A percentile compares a stretch with the other conserved stretches of the same genome.
Evolutionary conservation across 140 eudicot species (phyloP).

Genomic region (Cichorium intybus): DNA sequence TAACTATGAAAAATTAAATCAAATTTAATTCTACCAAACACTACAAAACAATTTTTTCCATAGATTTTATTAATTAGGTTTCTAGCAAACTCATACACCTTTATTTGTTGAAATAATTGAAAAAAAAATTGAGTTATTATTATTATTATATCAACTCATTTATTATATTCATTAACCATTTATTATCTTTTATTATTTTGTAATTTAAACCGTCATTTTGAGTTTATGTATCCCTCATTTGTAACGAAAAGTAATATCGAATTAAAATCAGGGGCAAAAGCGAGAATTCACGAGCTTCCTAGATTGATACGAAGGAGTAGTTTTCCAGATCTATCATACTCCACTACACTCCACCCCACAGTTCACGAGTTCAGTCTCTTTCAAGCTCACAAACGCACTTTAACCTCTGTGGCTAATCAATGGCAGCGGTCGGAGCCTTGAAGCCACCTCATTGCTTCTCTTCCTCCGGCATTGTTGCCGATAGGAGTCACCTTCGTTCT

Average conservation of each 20-base stretch:
- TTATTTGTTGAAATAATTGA: too few relatives aligned
- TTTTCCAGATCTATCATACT: constrained; percentile 21
- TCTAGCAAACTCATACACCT: too few relatives aligned
- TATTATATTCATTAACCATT: neutral
- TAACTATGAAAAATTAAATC: neutral
- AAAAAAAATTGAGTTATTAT: too few relatives aligned
- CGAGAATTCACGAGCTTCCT: neutral
- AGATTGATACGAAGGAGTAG: constrained; percentile 30
- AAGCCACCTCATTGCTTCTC: constrained; percentile 29
- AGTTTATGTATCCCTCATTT: neutral
- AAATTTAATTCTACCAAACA: neutral
- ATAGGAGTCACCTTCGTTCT: constrained; percentile 6
- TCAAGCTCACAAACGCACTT: constrained; percentile 23
- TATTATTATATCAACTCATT: neutral
- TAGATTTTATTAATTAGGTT: too few relatives aligned
- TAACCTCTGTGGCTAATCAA: constrained; percentile 22
- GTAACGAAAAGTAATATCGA: constrained; percentile 11
- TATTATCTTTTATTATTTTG: neutral
- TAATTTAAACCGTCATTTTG: too few relatives aligned
- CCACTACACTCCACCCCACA: constrained; percentile 21
- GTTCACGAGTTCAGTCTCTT: constrained; percentile 33
- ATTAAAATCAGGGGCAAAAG: constrained; percentile 18
- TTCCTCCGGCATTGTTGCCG: constrained; percentile 16
- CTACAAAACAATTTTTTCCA: neutral
- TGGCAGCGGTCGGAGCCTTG: constrained; percentile 57